A percentile compares a stretch with the other conserved stretches of the same genome.
These are phyloP conservation scores for Rhodotorula mucilaginosa DNA, from an alignment of 1,284 basidiomycete species.

Conservation along the genomic window DNA sequence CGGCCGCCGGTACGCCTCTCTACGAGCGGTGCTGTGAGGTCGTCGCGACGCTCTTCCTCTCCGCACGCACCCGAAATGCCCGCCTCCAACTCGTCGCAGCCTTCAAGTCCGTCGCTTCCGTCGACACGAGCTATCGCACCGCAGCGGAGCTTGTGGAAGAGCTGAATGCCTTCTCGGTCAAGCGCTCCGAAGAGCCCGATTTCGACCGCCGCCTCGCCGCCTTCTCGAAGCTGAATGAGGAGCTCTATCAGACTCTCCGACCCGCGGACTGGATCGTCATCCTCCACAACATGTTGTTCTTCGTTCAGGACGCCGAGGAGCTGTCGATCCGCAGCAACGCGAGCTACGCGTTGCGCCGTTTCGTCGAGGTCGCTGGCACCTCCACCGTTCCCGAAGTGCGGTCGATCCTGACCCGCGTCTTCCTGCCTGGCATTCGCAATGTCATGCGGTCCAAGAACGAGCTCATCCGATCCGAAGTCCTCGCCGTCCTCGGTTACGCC, in stretches of 20 bases:
- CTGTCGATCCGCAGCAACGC: conserved; percentile 83
- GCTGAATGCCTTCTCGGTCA: conserved; percentile 81
- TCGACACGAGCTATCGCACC: conserved; percentile 56
- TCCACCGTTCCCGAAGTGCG: conserved; percentile 41
- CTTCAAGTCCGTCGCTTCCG: conserved; percentile 61
- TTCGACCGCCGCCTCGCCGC: conserved; percentile 82
- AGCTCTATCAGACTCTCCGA: conserved; percentile 57
- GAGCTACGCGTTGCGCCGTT: conserved; percentile 70
- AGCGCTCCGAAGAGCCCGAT: conserved; percentile 85
- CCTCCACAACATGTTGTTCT: conserved; percentile 78
- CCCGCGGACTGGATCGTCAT: conserved; percentile 75
- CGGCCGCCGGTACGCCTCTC: conserved; percentile 13
- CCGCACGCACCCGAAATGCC: conserved; percentile 66
- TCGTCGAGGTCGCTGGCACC: conserved; percentile 62
- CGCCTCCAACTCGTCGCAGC: conserved; percentile 66
- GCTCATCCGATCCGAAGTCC: conserved; percentile 80
- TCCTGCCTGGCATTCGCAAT: conserved; percentile 80
- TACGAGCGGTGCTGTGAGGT: conserved; percentile 51
- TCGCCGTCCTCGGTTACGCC: conserved; percentile 75
- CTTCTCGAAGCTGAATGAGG: conserved; percentile 72
- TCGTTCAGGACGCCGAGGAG: conserved; percentile 78
- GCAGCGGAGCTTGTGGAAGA: conserved; percentile 62
- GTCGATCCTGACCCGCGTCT: conserved; percentile 61
- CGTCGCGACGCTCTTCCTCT: conserved; percentile 72
- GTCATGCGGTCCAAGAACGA: conserved; percentile 77